Evolutionary conservation across 805 yeast genomes (phyloP).

Genomic region (Cyberlindnera maclurae): DNA sequence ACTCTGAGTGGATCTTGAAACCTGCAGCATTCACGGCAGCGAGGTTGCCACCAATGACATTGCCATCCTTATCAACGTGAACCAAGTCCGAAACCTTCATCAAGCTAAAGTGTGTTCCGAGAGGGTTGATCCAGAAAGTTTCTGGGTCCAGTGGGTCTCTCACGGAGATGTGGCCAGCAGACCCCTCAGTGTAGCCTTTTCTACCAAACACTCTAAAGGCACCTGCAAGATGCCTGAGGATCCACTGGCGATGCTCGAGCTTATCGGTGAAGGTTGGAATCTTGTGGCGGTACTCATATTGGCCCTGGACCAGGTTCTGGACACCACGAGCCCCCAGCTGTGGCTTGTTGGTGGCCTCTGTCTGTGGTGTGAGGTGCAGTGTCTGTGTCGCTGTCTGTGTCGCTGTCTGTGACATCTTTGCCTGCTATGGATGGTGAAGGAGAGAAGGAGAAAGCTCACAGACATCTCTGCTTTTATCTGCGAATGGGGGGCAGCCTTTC

Average conservation of each 20-base stretch:
- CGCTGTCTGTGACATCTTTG: slow-evolving; percentile 6
- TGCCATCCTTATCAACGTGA: slow-evolving; percentile 55
- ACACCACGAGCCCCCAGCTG: slow-evolving; percentile 35
- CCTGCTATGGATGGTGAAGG: neutral
- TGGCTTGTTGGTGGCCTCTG: slow-evolving; percentile 1
- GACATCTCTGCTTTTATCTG: no score
- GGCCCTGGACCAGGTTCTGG: slow-evolving; percentile 53
- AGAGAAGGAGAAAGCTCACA: no score
- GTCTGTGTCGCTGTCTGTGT: slow-evolving; percentile 6
- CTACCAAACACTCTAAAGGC: slow-evolving; percentile 82
- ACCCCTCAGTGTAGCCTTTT: slow-evolving; percentile 67
- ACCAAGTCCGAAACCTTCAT: slow-evolving; percentile 58
- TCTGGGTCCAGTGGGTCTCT: slow-evolving; percentile 77
- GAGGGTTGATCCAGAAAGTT: slow-evolving; percentile 87
- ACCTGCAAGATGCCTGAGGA: slow-evolving; percentile 72
- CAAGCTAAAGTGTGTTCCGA: slow-evolving; percentile 66
- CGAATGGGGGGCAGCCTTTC: no score
- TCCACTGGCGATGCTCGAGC: slow-evolving; percentile 44
- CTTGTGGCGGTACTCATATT: slow-evolving; percentile 37
- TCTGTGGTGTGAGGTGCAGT: slow-evolving; percentile 6
- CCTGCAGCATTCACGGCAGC: slow-evolving; percentile 62
- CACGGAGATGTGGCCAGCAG: slow-evolving; percentile 81
- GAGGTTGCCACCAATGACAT: slow-evolving; percentile 51
- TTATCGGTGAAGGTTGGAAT: slow-evolving; percentile 46
- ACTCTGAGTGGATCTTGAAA: slow-evolving; percentile 59